Conservation (phyloP, 2,329 filamentous ascomycete genomes). For the Periconia digitata region DNA sequence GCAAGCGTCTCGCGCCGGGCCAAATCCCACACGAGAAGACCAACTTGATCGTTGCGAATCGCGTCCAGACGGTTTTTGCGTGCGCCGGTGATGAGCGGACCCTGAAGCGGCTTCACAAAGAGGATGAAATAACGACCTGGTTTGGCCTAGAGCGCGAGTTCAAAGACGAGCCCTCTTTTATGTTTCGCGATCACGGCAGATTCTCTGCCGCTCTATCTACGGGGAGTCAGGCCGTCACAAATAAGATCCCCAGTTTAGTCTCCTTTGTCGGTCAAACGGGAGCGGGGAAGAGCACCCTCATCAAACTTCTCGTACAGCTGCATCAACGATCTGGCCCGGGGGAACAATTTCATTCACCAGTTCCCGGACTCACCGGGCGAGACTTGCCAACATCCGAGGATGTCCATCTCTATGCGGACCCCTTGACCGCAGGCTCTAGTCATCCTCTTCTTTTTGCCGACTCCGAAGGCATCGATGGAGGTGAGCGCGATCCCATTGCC, state of each 20-base stretch:
- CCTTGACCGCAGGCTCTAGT: slow-evolving; percentile 41
- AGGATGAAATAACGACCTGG: slow-evolving; percentile 23
- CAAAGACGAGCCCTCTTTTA: slow-evolving; percentile 9
- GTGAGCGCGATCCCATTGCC: slow-evolving; percentile 44
- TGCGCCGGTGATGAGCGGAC: slow-evolving; percentile 2
- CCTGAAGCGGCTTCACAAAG: slow-evolving; percentile 12
- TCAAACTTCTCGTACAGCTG: slow-evolving; percentile 50
- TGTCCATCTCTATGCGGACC: slow-evolving; percentile 53
- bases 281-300: slow-evolving; percentile 55
- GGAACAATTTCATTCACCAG: slow-evolving; percentile 23
- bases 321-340: slow-evolving; percentile 32
- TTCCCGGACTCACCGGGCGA: slow-evolving; percentile 9
- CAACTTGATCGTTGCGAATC: slow-evolving; percentile 5
- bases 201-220: slow-evolving; percentile 1
- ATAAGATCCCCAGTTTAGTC: slow-evolving; percentile 39
- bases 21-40: slow-evolving; percentile 15
- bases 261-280: slow-evolving; percentile 52
- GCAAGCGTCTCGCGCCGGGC: slow-evolving; percentile 9
- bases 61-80: slow-evolving; percentile 9
- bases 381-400: slow-evolving; percentile 20
- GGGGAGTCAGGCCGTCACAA: not conserved
- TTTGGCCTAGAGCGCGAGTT: slow-evolving; percentile 28
- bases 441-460: slow-evolving; percentile 54
- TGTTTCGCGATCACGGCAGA: slow-evolving; percentile 16
- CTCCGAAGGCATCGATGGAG: slow-evolving; percentile 56